These are phyloP conservation scores for Aureobasidium sp. DNA, from an alignment of 2,329 filamentous ascomycete genomes.

Conservation along the genomic window DNA sequence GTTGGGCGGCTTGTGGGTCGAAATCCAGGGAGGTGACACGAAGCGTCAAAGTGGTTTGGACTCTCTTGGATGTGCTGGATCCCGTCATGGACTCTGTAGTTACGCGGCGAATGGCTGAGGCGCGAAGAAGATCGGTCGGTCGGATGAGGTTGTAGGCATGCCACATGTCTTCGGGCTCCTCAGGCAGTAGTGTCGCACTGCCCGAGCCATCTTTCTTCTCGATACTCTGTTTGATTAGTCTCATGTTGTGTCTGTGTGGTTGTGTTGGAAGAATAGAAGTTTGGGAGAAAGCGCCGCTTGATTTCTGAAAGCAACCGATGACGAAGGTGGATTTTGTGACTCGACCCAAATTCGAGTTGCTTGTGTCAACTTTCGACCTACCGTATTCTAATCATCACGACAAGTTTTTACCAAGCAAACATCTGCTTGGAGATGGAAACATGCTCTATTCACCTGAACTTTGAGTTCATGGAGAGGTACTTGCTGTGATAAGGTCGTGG, in stretches of 20 bases:
- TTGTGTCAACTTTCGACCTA: too few relatives aligned
- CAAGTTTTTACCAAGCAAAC: neutral
- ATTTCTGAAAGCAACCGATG: neutral
- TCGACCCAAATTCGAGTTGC: neutral
- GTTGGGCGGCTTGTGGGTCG: constrained; percentile 57
- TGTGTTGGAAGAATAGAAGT: neutral
- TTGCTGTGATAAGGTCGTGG: neutral
- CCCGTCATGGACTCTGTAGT: constrained; percentile 53
- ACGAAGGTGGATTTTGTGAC: constrained; percentile 6
- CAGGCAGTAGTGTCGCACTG: constrained; percentile 56
- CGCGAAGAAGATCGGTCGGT: constrained; percentile 54
- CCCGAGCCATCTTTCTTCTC: constrained; percentile 56
- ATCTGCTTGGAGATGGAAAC: neutral
- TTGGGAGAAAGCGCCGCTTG: neutral
- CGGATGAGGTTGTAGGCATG: constrained; percentile 67
- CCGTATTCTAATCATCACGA: neutral
- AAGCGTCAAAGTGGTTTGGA: constrained; percentile 58
- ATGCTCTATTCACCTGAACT: neutral
- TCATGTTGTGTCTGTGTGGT: constrained; percentile 39
- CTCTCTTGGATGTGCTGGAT: constrained; percentile 52
- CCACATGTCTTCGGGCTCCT: constrained; percentile 75
- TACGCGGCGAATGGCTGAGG: constrained; percentile 58
- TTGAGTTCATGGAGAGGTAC: neutral
- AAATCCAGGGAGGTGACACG: constrained; percentile 60
- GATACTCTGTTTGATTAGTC: constrained; percentile 58